Base-by-base conservation (phyloP, 768 basidiomycete genomes). In the Obba rivulosa region DNA sequence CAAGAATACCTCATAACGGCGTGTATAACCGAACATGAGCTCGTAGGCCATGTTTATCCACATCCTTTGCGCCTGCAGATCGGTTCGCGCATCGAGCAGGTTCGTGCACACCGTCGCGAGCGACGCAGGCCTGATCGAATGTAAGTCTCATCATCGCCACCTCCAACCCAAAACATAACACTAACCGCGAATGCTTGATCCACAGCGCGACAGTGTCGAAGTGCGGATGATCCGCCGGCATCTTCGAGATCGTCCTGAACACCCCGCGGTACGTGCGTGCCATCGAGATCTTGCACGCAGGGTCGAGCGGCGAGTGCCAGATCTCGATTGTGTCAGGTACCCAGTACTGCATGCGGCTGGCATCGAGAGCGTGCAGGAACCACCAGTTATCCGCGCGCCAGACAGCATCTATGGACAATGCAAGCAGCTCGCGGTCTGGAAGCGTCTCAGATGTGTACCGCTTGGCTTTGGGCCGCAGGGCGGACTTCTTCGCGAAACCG, bases 41-140 rank as follows among this genome's bases (percentile, higher is more conserved):
- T 82, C 80, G 58, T 79, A 74, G 3, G 80, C 72, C 21, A 83
- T 70, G n/a, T 74, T 66, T 41, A 84, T 78, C 81, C 85, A 88
- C 57, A 88, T 70, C 8, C 81, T 73, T 59, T 89, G 84, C 1
- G 69, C 67, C 41, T 86, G 80, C 4, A 75, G 58, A 52, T 87
- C 83, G 5, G 70, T 69, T 41, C 87, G 70, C n/a, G 77, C 65
- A 47, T 75, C 68, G 34, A 90, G 64, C 17, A 90, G 66, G 51
- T 80, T 81, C 22, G 73, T 76, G 10, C 74, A 70, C 14, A 83
- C 69, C 18, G 76, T 79, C 34, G 80, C 66, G 34, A 68, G 54
- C 13, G 61, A 56, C 0, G 65, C 64, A 14, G 66, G 61, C 1
- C 65, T 64, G 31, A 2, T 39, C 2, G 1, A 36, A 21, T 5